Percentiles rank a stretch among this genome's conserved stretches.
Evolutionary conservation across 2,329 filamentous ascomycete species (phyloP).

Genomic region (Aspergillus novoparasiticus): DNA sequence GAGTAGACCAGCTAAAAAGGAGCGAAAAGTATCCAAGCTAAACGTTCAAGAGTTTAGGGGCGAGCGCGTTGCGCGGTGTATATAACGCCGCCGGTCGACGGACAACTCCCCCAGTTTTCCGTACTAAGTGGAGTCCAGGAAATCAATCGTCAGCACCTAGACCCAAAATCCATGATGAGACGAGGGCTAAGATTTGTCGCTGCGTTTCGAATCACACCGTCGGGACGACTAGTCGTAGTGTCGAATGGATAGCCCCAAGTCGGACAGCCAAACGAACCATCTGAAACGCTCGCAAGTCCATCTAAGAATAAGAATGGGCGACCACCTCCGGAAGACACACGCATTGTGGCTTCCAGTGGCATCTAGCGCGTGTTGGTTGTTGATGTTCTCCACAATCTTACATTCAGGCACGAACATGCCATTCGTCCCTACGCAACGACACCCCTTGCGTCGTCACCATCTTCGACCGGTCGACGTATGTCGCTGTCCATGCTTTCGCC

Average conservation of each 20-base stretch:
- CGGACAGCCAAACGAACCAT: background rate
- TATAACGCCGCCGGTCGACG: background rate
- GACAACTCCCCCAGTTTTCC: background rate
- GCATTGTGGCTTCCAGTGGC: background rate
- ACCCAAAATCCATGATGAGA: background rate
- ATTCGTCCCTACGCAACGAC: constrained; percentile 1
- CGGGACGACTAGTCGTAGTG: background rate
- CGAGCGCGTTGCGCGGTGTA: constrained; percentile 3
- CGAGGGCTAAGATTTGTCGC: background rate
- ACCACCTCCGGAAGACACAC: background rate
- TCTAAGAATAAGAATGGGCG: background rate
- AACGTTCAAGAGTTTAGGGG: too few species aligned
- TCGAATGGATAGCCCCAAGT: background rate
- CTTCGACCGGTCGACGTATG: background rate
- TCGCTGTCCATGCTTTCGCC: background rate
- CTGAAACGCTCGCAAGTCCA: background rate
- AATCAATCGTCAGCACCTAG: constrained; percentile 11
- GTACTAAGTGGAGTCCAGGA: constrained; percentile 3
- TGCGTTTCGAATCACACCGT: background rate
- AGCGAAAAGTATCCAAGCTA: background rate
- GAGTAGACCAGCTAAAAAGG: background rate
- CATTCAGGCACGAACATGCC: constrained; percentile 3
- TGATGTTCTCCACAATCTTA: constrained; percentile 1
- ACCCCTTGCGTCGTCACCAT: constrained; percentile 3
- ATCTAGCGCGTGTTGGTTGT: background rate